Conservation (phyloP, 2,329 filamentous ascomycete genomes). For the Beauveria pseudobassiana region DNA sequence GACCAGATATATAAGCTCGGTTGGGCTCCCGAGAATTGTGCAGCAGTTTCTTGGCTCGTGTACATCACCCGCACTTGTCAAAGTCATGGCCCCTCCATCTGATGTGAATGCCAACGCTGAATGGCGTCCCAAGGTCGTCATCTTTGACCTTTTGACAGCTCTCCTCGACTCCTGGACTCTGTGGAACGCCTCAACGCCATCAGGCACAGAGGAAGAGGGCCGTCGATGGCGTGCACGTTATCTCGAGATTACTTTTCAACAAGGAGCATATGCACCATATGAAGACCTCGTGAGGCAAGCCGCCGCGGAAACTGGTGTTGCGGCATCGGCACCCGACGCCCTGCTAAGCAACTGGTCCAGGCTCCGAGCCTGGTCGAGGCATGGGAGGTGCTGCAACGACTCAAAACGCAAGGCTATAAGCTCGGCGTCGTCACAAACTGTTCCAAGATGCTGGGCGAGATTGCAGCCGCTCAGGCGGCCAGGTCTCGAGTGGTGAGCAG, state of each 20-base stretch:
- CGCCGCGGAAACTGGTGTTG: conserved; percentile 23
- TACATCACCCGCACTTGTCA: not conserved
- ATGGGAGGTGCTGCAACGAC: conserved; percentile 13
- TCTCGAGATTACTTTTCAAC: conserved; percentile 29
- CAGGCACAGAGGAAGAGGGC: conserved; percentile 19
- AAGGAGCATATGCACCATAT: conserved; percentile 26
- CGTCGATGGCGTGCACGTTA: conserved; percentile 29
- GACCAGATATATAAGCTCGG: not conserved
- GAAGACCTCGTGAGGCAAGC: conserved; percentile 24
- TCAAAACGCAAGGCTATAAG: conserved; percentile 22
- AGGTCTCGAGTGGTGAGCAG: not conserved
- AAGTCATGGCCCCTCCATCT: not conserved
- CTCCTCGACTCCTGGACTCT: conserved; percentile 32
- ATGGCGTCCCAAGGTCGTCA: conserved; percentile 26
- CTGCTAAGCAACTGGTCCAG: conserved; percentile 22
- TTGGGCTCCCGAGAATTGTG: not conserved
- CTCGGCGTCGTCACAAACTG: conserved; percentile 33
- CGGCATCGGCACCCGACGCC: conserved; percentile 19
- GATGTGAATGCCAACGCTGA: not conserved
- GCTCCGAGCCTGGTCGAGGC: conserved; percentile 21
- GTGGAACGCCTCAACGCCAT: conserved; percentile 27
- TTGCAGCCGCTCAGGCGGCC: conserved; percentile 15
- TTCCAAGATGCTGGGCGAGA: conserved; percentile 23
- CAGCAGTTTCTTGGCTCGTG: not conserved
- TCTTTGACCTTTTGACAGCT: conserved; percentile 34